Conservation (phyloP, 164 flowering plant species). For the Magnolia changhungtana region DNA sequence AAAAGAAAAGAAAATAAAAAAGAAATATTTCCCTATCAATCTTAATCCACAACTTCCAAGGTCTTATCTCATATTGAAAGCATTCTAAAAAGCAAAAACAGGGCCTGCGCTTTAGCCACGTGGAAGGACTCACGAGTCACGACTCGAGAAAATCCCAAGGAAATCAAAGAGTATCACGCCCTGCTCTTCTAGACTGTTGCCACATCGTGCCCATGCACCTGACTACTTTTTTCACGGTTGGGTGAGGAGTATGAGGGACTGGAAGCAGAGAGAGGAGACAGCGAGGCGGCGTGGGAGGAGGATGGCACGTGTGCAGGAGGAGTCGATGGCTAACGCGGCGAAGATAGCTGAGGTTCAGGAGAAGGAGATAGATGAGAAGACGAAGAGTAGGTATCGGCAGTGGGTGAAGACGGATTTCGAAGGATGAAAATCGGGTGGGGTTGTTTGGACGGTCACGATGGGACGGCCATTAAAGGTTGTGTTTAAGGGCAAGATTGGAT, state of each 20-base stretch:
- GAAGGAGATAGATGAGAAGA: conserved; percentile 60
- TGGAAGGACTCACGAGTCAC: no score
- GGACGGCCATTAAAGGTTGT: conserved; percentile 22
- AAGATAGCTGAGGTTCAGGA: conserved; percentile 53
- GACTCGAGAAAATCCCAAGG: no score
- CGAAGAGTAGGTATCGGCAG: conserved; percentile 57
- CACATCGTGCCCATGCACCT: no score
- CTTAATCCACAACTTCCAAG: no score
- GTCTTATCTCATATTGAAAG: no score
- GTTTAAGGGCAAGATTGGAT: background rate
- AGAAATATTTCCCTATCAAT: no score
- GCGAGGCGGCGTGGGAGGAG: conserved; percentile 52
- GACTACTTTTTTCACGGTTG: no score
- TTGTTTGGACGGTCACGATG: conserved; percentile 23
- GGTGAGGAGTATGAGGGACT: conserved; percentile 67
- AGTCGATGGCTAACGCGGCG: conserved; percentile 46
- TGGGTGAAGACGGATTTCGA: conserved; percentile 67
- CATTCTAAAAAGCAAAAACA: no score
- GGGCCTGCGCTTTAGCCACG: no score
- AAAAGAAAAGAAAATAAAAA: no score
- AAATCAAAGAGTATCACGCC: conserved; percentile 33
- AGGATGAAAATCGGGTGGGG: conserved; percentile 24
- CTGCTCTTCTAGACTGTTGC: no score
- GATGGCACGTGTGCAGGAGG: conserved; percentile 61
- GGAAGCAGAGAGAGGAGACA: conserved; percentile 52